These are phyloP conservation scores for Hevea brasiliensis DNA, from an alignment of 345 rosid genomes.

Conservation along the genomic window DNA sequence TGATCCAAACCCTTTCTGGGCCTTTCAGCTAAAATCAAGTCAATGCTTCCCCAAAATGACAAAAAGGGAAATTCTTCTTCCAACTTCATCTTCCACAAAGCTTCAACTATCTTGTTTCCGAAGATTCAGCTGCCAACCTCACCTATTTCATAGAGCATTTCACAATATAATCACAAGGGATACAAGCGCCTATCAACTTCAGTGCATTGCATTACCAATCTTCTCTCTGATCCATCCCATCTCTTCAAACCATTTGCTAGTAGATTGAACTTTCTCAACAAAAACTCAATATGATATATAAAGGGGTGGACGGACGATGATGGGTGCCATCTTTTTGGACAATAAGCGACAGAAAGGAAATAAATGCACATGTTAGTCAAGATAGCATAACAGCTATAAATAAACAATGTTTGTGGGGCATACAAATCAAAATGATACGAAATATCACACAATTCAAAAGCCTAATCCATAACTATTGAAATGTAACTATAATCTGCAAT, in stretches of 20 bases:
- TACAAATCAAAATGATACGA: neutral
- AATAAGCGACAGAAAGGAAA: neutral
- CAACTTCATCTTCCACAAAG: neutral
- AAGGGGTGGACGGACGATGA: no score
- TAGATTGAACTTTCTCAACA: neutral
- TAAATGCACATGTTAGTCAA: neutral
- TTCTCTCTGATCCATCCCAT: neutral
- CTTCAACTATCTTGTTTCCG: neutral
- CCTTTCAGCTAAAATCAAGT: constrained; percentile 13
- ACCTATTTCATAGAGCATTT: neutral
- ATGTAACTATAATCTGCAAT: neutral
- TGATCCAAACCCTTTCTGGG: neutral
- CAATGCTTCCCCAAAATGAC: neutral
- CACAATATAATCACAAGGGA: no score
- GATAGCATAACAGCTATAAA: neutral
- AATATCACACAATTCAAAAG: neutral
- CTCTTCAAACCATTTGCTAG: neutral
- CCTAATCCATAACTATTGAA: neutral
- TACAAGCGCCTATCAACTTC: no score
- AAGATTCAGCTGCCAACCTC: neutral
- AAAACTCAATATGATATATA: no score
- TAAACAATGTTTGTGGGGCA: neutral
- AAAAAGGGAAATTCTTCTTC: constrained; percentile 4
- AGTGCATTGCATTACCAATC: neutral
- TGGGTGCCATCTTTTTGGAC: neutral